Percentiles rank a stretch among this genome's conserved stretches.
phyloP scores from a whole-genome alignment of 208 protist species.

The Leishmania braziliensis region DNA sequence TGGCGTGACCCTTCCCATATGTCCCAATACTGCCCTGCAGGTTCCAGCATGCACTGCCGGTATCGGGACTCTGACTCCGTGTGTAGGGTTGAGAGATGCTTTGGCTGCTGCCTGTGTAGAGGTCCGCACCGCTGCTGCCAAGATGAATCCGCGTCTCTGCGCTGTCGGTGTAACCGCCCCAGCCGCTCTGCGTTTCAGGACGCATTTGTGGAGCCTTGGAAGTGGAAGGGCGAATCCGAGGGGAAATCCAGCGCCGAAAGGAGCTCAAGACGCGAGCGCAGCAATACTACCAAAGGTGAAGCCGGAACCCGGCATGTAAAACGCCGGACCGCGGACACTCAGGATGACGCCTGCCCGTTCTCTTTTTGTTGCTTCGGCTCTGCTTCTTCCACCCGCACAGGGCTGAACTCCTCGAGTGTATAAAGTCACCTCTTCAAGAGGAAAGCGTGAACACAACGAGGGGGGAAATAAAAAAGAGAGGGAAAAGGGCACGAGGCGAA shows the following conservation, averaged over 20 bases:
- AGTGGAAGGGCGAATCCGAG: neutral
- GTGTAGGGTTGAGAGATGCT: slow-evolving; percentile 2
- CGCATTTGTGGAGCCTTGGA: neutral
- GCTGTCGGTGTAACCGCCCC: neutral
- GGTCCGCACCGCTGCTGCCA: neutral
- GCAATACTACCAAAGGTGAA: neutral
- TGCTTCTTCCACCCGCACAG: neutral
- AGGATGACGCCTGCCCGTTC: neutral
- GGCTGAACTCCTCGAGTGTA: neutral
- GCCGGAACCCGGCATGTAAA: neutral
- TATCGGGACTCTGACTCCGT: slow-evolving; percentile 9
- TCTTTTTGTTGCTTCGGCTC: neutral
- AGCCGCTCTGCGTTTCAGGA: slow-evolving; percentile 8
- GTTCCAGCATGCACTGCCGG: neutral
- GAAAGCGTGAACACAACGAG: neutral
- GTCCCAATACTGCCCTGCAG: neutral
- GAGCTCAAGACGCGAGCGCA: neutral
- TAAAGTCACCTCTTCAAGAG: neutral
- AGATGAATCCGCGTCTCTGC: neutral
- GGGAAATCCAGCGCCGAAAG: neutral
- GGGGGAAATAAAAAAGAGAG: neutral
- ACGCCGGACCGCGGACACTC: neutral
- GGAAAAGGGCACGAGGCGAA: neutral
- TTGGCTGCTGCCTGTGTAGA: slow-evolving; percentile 22
- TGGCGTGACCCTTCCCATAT: neutral